Conservation (phyloP, 2,329 filamentous ascomycete species). For the Aureobasidium pullulans region DNA sequence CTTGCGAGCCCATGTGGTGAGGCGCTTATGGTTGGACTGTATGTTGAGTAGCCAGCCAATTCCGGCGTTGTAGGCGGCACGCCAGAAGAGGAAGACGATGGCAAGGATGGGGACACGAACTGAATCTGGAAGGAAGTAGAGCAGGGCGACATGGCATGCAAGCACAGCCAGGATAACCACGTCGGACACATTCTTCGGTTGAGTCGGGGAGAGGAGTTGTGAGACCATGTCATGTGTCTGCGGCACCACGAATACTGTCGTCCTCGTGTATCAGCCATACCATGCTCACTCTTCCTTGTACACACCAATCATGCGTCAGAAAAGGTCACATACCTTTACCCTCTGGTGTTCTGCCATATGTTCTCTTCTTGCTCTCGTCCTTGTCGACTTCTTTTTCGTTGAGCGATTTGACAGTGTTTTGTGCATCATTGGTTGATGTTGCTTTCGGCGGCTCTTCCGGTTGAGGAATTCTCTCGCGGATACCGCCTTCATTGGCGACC, state of each 20-base stretch:
- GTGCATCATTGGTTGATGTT: slow-evolving; percentile 32
- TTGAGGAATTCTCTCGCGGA: slow-evolving; percentile 1
- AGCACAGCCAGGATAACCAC: slow-evolving; percentile 71
- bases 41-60: slow-evolving; percentile 83
- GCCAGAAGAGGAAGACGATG: slow-evolving; percentile 82
- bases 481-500: neutral
- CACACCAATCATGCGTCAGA: neutral
- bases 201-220: slow-evolving; percentile 85
- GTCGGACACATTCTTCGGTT: slow-evolving; percentile 93
- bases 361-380: slow-evolving; percentile 58
- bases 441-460: slow-evolving; percentile 26
- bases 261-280: neutral
- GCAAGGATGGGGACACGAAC: slow-evolving; percentile 74
- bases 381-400: slow-evolving; percentile 43
- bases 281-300: neutral
- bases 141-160: slow-evolving; percentile 62
- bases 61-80: slow-evolving; percentile 84
- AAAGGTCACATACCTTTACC: slow-evolving; percentile 66
- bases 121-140: slow-evolving; percentile 63
- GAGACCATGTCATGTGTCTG: slow-evolving; percentile 99
- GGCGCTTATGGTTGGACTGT: slow-evolving; percentile 80
- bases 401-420: slow-evolving; percentile 41
- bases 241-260: slow-evolving; percentile 83
- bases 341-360: slow-evolving; percentile 83
- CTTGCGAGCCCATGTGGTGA: slow-evolving; percentile 82